Evolutionary conservation across 2,329 filamentous ascomycete genomes (phyloP), one percentile per base, ranked within the genome.

Genomic region (Alternaria angustiovoidea): DNA sequence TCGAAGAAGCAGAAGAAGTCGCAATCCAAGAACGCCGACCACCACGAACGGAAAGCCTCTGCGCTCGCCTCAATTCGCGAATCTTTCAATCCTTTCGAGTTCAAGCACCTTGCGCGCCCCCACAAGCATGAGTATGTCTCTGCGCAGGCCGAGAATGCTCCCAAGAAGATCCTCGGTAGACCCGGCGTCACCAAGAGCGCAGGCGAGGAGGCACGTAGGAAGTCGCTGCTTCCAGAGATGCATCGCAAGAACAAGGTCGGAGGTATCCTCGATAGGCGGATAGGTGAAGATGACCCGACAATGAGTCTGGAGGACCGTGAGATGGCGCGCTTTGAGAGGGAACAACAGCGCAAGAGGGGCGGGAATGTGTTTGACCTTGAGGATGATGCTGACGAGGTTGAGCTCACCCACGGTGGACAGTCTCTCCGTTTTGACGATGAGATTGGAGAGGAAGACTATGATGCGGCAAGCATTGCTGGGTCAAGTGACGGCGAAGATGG

Each of bases 11-110:
- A 92, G 78, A 91, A 92, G 73, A 88, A 91, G 75, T 85, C 87
- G 85, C 54, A 88, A 89, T 78, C 88, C 88, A 88, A 87, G 57
- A 86, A 85, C 64, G 87, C 86, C 64, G 89, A 94, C 72, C 91
- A 93, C 79, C 89, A 92, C 61, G 85, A 92, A 26, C 88, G 93
- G 76, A 88, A 91, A 74, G 87, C 90, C 73, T 89, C 88, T 57
- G 92, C 93, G 16, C 85, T 99, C 64, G 89, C 91, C 70, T 88
- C 87, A 58, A 97, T 99, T 76, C 91, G 95, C 75, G 94, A 98
- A 74, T 91, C 94, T 69, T 98, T 98, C 86, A 99, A 99, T 78
- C 95, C 95, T 0, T 99, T 99, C 80, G 95, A 99, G 75, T 87
- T 97, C 77, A 96, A 96, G 80, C 88, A 91, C 59, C 88, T 90